These are phyloP conservation scores for Lepidium aucheri DNA, from an alignment of 345 rosid genomes.

Conservation along the genomic window DNA sequence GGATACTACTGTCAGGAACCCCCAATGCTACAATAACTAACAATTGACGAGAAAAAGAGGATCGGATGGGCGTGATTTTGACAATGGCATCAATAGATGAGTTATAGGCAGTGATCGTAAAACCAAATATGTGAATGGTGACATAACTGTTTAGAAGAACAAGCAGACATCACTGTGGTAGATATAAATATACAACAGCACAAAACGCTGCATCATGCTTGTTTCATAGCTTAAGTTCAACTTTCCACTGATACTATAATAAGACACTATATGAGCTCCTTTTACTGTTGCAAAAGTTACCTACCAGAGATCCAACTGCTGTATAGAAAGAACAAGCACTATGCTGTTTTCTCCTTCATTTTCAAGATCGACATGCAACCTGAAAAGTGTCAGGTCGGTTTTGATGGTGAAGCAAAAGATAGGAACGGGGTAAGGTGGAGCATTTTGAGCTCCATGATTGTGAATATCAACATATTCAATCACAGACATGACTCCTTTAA, in stretches of 20 bases:
- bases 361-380: conserved; percentile 52
- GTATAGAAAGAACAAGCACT: conserved; percentile 36
- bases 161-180: neutral
- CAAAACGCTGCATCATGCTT: neutral
- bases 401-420: conserved; percentile 37
- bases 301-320: conserved; percentile 49
- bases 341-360: conserved; percentile 60
- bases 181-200: conserved; percentile 2
- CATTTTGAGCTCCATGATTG: conserved; percentile 28
- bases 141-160: conserved; percentile 2
- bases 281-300: conserved; percentile 10
- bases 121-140: conserved; percentile 2
- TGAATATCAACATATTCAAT: conserved; percentile 38
- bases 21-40: neutral
- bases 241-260: neutral
- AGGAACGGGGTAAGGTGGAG: conserved; percentile 18
- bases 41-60: neutral
- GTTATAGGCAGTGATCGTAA: neutral
- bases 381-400: conserved; percentile 40
- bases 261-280: neutral
- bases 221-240: neutral
- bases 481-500: conserved; percentile 42
- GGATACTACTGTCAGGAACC: conserved; percentile 11
- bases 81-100: conserved; percentile 3
- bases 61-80: neutral